Base-by-base conservation (phyloP, 805 yeast genomes). In the Candida andamanensis region DNA sequence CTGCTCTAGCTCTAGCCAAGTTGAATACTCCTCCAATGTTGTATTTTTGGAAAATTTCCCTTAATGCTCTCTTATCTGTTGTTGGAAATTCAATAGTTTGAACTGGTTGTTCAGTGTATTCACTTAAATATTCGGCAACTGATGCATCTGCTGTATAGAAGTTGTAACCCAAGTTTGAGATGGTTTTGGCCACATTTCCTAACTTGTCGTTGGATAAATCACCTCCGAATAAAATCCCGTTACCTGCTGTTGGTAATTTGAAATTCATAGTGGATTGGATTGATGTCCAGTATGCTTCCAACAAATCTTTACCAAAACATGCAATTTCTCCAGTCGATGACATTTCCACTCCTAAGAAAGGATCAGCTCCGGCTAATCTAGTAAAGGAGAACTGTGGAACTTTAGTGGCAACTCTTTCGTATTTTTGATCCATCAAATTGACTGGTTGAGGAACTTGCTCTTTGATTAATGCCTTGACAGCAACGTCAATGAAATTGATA, bases 341-440 rank as follows among this genome's bases (percentile, higher is more conserved):
- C 97, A 90, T 90, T 67, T 90, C 97, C 44, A 90, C 97, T 67
- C 97, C 97, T 45, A 90, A 71, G 40, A 90, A 87, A 33, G 97
- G 97, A 59, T 90, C 97, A 35, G 97, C 97, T 49, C 97, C 97
- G 29, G 96, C 85, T 46, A 90, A 74, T 61, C 97, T 80, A 18
- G 97, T 83, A 79, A 92, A 90, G 5, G 97, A 89, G 66, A 90
- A 90, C 63, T 90, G 97, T 9, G 97, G 97, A 37, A 89, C 97
- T 70, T 90, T 90, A 35, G 94, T 84, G 30, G 97, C 97, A 54
- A 90, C 97, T 52, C 86, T 84, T 47, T 75, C 68, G 61, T 85
- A 84, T 37, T 69, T 50, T 49, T 71, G 67, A 35, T 69, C 70
- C 97, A 92, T 90, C 57, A 90, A 71, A 55, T 92, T 80, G 23